Base-by-base conservation (phyloP, 805 yeast species). In the Suhomyces sp. region DNA sequence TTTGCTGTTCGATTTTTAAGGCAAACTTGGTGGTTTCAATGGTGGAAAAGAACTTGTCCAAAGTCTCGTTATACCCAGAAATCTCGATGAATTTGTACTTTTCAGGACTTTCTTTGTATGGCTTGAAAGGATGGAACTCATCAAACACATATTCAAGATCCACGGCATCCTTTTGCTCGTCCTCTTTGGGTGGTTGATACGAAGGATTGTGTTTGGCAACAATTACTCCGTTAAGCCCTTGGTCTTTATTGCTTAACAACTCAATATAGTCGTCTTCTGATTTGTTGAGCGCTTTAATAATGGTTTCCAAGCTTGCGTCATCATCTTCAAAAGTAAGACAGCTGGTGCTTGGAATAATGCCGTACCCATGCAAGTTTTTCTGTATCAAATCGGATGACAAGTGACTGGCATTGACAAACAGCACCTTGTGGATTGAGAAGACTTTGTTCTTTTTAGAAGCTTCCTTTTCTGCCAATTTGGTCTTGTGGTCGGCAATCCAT, bases 11-110 rank as follows among this genome's bases (percentile, higher is more conserved):
- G 31, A 87, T 80, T 52, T 84, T 81, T 51, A 88, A 68, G 0
- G 91, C 85, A 60, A 84, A 82, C 61, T 89, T 89, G 3, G 90
- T 83, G 3, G 96, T 84, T 62, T 93, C 96, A 13, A 92, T 74
- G 0, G 93, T 84, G 0, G 97, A 89, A 64, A 88, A 93, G 63
- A 88, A 93, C 40, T 73, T 75, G 67, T 93, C 99, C 19, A 93
- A 77, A 0, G 97, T 86, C 52, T 81, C 80, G 63, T 90, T 92
- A 66, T 90, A 93, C 0, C 94, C 91, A 6, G 72, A 67, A 12
- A 83, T 68, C 17, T 71, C 73, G 2, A 79, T 73, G 19, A 84
- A 61, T 20, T 72, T 69, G 47, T 61, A 66, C 13, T 60, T 57
- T 7, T 69, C 75, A 1, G 58, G 57, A 8, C 69, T 66, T 9